Evolutionary conservation across 2,329 filamentous ascomycete genomes (phyloP).

Genomic region (Hymenoscyphus occultus): DNA sequence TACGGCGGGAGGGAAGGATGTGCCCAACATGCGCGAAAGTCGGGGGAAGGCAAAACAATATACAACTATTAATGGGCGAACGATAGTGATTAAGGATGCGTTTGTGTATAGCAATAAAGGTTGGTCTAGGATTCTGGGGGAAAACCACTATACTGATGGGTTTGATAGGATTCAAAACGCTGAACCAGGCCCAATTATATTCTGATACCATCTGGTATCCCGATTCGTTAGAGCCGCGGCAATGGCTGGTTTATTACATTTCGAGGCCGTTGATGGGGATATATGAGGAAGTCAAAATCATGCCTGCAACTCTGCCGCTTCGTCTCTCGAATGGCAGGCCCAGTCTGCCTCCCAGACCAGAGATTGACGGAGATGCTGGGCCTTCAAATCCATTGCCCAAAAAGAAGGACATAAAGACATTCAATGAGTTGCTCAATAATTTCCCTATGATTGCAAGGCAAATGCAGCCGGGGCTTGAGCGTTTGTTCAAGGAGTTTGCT

Average conservation of each 20-base stretch:
- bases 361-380: conserved; percentile 20
- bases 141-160: conserved; percentile 29
- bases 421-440: conserved; percentile 82
- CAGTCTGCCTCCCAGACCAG: conserved; percentile 21
- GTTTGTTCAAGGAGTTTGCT: conserved; percentile 84
- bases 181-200: conserved; percentile 85
- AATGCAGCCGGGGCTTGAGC: conserved; percentile 90
- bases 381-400: conserved; percentile 46
- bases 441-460: conserved; percentile 96
- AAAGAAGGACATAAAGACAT: conserved; percentile 90
- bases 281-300: conserved; percentile 72
- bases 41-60: conserved; percentile 94
- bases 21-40: conserved; percentile 73
- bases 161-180: conserved; percentile 75
- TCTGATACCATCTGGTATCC: conserved; percentile 85
- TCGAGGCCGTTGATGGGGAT: conserved; percentile 81
- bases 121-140: conserved; percentile 38
- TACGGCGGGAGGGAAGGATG: conserved; percentile 54
- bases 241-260: conserved; percentile 97
- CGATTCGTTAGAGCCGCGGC: conserved; percentile 81
- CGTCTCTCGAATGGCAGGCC: conserved; percentile 38
- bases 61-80: conserved; percentile 86
- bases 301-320: conserved; percentile 59
- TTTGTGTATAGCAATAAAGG: conserved; percentile 96
- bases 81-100: conserved; percentile 89